Conservation (phyloP, 73 alveolate genomes). For the Tetrahymena elliotti region DNA sequence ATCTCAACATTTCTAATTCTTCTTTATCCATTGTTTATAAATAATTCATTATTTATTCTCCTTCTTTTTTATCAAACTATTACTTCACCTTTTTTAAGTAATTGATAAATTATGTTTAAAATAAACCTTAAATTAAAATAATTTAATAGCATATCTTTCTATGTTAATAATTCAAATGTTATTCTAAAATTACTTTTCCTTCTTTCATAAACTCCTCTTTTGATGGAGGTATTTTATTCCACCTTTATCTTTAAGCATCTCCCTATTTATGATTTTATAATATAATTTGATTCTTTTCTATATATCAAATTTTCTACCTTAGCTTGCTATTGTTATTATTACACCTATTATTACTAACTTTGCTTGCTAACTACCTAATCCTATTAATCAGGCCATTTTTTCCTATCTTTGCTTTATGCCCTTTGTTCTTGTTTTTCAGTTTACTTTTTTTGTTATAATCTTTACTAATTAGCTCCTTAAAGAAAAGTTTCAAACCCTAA, state of each 20-base stretch:
- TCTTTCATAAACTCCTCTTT: neutral
- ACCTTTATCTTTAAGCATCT: neutral
- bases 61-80: neutral
- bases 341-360: neutral
- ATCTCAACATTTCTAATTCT: neutral
- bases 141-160: no score
- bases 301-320: neutral
- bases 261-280: neutral
- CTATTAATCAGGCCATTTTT: neutral
- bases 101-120: no score
- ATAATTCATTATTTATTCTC: neutral
- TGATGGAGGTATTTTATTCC: neutral
- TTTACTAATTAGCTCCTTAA: neutral
- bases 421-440: neutral
- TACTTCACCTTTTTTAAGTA: neutral
- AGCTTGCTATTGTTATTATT: neutral
- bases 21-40: neutral
- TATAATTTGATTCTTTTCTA: neutral
- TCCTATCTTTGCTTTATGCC: neutral
- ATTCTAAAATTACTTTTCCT: neutral
- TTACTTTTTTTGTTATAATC: neutral
- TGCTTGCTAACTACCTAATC: neutral
- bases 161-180: neutral
- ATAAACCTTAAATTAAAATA: no score
- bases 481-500: neutral